Conservation (phyloP, 805 yeast species). For the Sugiyamaella qingdaonensis region DNA sequence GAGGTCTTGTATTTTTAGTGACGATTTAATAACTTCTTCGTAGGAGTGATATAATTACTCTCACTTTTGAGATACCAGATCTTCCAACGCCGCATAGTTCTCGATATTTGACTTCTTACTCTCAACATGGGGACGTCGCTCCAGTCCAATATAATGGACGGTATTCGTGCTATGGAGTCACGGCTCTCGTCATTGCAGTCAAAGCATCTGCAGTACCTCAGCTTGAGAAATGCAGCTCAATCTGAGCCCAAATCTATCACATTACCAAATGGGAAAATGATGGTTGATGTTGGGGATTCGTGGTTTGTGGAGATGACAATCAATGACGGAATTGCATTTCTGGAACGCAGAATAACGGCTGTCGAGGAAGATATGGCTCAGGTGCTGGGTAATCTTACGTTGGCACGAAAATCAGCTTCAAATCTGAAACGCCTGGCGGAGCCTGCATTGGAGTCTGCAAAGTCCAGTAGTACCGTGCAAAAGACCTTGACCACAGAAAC, state of each 20-base stretch:
- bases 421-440: constrained; percentile 9
- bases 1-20: no score
- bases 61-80: no score
- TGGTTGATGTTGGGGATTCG: constrained; percentile 29
- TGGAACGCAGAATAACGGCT: constrained; percentile 16
- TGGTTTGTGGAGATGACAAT: constrained; percentile 26
- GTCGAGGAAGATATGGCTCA: constrained; percentile 16
- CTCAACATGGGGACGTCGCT: no score
- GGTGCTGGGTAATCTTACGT: constrained; percentile 16
- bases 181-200: not conserved
- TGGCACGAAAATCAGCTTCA: constrained; percentile 14
- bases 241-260: not conserved
- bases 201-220: not conserved
- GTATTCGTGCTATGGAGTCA: not conserved
- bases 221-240: not conserved
- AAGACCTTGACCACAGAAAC: not conserved
- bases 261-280: not conserved
- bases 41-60: no score
- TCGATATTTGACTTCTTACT: no score
- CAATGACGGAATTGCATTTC: constrained; percentile 19
- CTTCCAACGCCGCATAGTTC: no score
- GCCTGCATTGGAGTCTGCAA: not conserved
- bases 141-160: not conserved
- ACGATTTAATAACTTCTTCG: no score
- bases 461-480: not conserved